Conservation (phyloP, 2,329 filamentous ascomycete genomes). For the Neofusicoccum umdonicola region DNA sequence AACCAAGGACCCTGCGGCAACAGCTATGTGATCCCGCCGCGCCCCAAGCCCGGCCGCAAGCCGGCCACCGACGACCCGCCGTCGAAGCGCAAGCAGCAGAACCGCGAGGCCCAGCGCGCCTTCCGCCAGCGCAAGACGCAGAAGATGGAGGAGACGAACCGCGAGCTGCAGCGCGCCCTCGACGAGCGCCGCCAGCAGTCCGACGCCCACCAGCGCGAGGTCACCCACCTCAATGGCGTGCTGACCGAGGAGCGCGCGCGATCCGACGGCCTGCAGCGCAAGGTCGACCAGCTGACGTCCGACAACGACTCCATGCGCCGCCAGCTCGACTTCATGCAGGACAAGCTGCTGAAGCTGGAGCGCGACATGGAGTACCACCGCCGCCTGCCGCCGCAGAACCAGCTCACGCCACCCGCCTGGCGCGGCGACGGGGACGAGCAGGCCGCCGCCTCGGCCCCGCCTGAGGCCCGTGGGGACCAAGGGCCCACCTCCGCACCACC, state of each 20-base stretch:
- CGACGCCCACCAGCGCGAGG: constrained; percentile 19
- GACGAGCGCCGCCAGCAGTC: constrained; percentile 20
- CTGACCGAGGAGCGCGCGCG: constrained; percentile 17
- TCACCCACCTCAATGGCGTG: constrained; percentile 17
- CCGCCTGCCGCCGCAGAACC: constrained; percentile 9
- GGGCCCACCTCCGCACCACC: constrained; percentile 5
- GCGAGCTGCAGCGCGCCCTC: constrained; percentile 34
- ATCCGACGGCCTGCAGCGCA: constrained; percentile 18
- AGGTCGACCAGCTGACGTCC: constrained; percentile 18
- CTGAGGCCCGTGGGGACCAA: constrained; percentile 14
- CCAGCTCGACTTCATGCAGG: constrained; percentile 16
- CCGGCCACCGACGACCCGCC: constrained; percentile 89
- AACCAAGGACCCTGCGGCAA: constrained; percentile 33
- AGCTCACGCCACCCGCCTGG: constrained; percentile 19
- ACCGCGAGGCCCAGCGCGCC: constrained; percentile 83
- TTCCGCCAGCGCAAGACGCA: constrained; percentile 86
- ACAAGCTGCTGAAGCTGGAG: constrained; percentile 15
- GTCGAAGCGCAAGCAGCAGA: constrained; percentile 92
- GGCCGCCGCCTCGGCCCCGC: neutral
- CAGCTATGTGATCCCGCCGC: constrained; percentile 39
- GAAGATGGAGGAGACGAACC: constrained; percentile 67
- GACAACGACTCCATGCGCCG: constrained; percentile 18
- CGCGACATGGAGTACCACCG: constrained; percentile 14
- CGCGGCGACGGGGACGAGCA: constrained; percentile 12
- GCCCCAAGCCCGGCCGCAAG: constrained; percentile 75